Base-by-base conservation (phyloP, 176 grass and related monocot genomes). In the Cocos nucifera region DNA sequence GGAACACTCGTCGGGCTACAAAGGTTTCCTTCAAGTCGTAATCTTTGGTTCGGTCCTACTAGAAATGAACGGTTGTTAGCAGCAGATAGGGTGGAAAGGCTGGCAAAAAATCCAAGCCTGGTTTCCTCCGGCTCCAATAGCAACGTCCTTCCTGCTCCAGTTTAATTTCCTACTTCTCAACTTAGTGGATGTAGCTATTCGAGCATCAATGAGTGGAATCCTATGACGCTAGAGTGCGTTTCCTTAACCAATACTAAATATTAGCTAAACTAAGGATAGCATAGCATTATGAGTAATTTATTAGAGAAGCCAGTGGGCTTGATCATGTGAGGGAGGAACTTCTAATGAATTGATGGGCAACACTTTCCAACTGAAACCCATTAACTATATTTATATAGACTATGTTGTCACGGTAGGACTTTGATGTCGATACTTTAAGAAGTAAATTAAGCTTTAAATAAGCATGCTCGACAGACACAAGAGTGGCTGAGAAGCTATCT, bases 111-210 rank as follows among this genome's bases (percentile, higher is more conserved):
- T 5, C 14, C 6, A 16, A 21, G 21, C 2, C 20, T 1, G 26
- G 20, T 21, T 28, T 17, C 28, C 30, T 39, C 35, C 2, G 0
- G 10, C 60, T 20, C 22, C 3, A 48, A 18, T 27, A 20, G 9
- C 15, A 23, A 27, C 50, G 63, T 27, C 4, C 10, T 39, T 19
- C 63, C 35, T 14, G 2, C 35, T 44, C 9, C 9, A 12, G 27
- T 65, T 64, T 50, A 6, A 28, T 8, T 26, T 65, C 22, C n/a
- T 5, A 44, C 30, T 53, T 53, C 49, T 53, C 63, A 26, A 52
- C 22, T 50, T 23, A 65, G 63, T 65, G 63, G 63, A 27, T 15
- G 63, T 65, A 51, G 49, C 63, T 62, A 50, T 65, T 65, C 44
- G 50, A 27, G 63, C 49, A 22, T 65, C 63, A 14, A 17, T 52